Evolutionary conservation across 2,329 filamentous ascomycete species (phyloP), one percentile per base, ranked within the genome.

Genomic region (Venturia nashicola): DNA sequence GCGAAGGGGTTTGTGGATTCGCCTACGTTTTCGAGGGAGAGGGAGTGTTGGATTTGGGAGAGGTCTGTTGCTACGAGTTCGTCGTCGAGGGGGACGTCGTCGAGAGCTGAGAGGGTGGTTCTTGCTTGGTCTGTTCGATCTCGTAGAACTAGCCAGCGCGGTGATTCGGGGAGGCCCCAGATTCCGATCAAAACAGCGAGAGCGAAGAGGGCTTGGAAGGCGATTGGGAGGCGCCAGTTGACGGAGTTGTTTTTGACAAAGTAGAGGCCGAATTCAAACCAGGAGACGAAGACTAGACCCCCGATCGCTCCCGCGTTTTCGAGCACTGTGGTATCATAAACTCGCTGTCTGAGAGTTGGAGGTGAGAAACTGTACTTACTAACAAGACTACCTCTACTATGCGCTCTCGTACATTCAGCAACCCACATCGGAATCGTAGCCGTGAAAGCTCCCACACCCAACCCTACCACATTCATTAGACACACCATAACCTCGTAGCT

Each of bases 121-220:
- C 27, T 27, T 27, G 27, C 27, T 27, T 27, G 27, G 27, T 27
- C 27, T 27, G 27, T 27, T 27, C 27, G 27, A 27, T 27, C 27
- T 27, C 4, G 2, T 27, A 27, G 27, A 27, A 27, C 27, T 27
- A 27, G 75, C 80, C 82, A 85, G 62, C 83, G 77, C 11, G 83
- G 83, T 0, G 80, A 83, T 68, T 86, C 83, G 12, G 82, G 61
- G 6, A 65, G 39, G 34, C 39, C 57, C 14, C n/a, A 46, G 23
- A 40, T 43, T 20, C 64, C 64, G 8, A 64, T 12, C n/a, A 46
- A 9, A 6, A 63, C 18, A 1, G 64, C 20, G 4, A 65, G 16
- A 4, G 64, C 20, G 43, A 61, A 51, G 34, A 65, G 59, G 6
- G 18, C 18, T 20, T 63, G 42, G 32, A 65, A 59, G 8, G 64